These are phyloP conservation scores for Russula compacta DNA, from an alignment of 768 basidiomycete genomes.

Conservation along the genomic window DNA sequence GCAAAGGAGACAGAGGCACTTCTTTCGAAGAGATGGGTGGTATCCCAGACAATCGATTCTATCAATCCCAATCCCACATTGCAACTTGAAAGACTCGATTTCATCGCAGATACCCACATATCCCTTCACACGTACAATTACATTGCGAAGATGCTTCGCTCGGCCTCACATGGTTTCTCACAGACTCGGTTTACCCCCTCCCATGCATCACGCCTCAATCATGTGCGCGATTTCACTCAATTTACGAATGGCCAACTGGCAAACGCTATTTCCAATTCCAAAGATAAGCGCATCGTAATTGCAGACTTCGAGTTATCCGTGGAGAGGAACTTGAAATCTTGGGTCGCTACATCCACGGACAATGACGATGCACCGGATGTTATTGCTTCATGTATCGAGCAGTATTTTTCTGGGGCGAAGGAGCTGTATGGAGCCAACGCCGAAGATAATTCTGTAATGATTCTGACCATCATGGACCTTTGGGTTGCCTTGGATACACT, in stretches of 20 bases:
- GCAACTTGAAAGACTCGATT: background rate
- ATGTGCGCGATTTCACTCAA: background rate
- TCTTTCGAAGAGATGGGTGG: constrained; percentile 1
- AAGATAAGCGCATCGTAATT: background rate
- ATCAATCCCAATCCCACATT: too few species aligned
- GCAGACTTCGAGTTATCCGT: constrained; percentile 9
- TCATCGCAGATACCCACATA: background rate
- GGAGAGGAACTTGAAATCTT: background rate
- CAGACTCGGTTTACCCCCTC: background rate
- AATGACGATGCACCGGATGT: background rate
- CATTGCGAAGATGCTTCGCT: background rate
- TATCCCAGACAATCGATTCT: too few species aligned
- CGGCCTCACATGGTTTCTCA: background rate
- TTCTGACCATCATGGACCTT: constrained; percentile 38
- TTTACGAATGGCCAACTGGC: background rate
- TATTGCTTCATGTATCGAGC: constrained; percentile 7
- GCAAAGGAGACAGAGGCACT: background rate
- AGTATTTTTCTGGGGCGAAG: constrained; percentile 1
- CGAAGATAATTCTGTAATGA: constrained; percentile 30
- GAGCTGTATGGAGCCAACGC: constrained; percentile 2
- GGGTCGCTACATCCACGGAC: background rate
- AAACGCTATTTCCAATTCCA: background rate
- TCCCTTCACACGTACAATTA: background rate
- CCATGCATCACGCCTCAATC: background rate
- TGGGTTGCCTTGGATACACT: constrained; percentile 41